Conservation (phyloP, 2,329 filamentous ascomycete genomes). For the Tolypocladium ovalisporum region DNA sequence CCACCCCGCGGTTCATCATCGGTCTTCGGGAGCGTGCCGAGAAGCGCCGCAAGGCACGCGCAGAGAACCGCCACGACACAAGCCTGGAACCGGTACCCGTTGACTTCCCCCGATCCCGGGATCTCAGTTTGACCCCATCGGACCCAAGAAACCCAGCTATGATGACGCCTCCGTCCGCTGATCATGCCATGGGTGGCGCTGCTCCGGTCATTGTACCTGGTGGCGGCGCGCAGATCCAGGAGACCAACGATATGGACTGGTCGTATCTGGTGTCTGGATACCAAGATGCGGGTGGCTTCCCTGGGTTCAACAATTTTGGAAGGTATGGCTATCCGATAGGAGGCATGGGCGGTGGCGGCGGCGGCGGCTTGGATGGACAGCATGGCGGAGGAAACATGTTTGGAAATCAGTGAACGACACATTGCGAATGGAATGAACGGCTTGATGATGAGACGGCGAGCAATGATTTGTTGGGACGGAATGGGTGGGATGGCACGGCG, state of each 20-base stretch:
- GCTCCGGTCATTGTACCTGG: slow-evolving; percentile 7
- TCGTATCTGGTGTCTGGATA: slow-evolving; percentile 33
- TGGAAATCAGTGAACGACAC: slow-evolving; percentile 3
- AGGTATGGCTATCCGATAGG: slow-evolving; percentile 10
- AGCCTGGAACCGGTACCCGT: slow-evolving; percentile 12
- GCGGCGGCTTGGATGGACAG: slow-evolving; percentile 5
- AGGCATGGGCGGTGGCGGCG: no score
- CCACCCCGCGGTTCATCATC: slow-evolving; percentile 35
- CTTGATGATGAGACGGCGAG: background rate
- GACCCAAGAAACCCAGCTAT: slow-evolving; percentile 18
- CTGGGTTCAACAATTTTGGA: slow-evolving; percentile 17
- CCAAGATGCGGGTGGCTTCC: slow-evolving; percentile 19
- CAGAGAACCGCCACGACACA: slow-evolving; percentile 15
- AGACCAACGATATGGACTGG: slow-evolving; percentile 35
- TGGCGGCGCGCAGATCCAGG: slow-evolving; percentile 11
- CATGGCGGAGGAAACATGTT: slow-evolving; percentile 15
- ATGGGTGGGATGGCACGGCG: background rate
- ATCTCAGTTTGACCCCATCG: background rate
- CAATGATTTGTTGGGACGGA: background rate
- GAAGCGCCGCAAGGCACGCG: slow-evolving; percentile 17
- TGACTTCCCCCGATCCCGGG: slow-evolving; percentile 11
- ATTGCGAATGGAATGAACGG: background rate
- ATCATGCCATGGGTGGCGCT: slow-evolving; percentile 4
- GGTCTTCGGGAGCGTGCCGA: slow-evolving; percentile 34
- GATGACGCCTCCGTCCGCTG: slow-evolving; percentile 16